These are phyloP conservation scores for Chaetomium globosum DNA, from an alignment of 2,329 filamentous ascomycete genomes.

Conservation along the genomic window DNA sequence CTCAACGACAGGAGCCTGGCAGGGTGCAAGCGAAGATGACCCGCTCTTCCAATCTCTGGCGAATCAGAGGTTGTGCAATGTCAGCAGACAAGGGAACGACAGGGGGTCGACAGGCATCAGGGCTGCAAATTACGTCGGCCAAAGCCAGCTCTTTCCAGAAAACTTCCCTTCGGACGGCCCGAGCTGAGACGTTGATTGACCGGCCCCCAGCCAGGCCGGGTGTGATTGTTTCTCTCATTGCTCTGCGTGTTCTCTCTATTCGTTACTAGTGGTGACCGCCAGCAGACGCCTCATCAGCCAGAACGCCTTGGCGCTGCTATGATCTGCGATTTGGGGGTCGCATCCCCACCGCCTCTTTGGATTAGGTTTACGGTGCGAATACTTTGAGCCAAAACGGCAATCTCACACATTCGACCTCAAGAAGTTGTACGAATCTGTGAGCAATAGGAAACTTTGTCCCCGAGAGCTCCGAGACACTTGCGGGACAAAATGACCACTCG, in stretches of 20 bases:
- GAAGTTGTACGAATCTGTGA: neutral
- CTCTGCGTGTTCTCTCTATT: neutral
- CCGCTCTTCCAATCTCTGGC: constrained; percentile 24
- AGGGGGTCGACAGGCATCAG: constrained; percentile 23
- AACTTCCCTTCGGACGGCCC: constrained; percentile 1
- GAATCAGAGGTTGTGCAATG: constrained; percentile 34
- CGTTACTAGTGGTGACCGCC: neutral
- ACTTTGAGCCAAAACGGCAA: constrained; percentile 2
- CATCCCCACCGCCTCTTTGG: constrained; percentile 21
- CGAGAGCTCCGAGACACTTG: neutral
- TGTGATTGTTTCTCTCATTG: constrained; percentile 1
- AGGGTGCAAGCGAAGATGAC: constrained; percentile 25
- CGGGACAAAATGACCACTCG: neutral
- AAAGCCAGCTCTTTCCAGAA: constrained; percentile 9
- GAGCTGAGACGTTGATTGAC: neutral
- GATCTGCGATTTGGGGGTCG: constrained; percentile 26
- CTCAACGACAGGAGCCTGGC: constrained; percentile 22
- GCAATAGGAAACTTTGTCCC: neutral
- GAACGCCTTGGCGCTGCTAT: constrained; percentile 28
- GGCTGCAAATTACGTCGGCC: constrained; percentile 21
- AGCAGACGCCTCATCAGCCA: constrained; percentile 10
- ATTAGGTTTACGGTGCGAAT: constrained; percentile 15
- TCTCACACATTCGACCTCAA: neutral
- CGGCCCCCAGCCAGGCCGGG: constrained; percentile 2
- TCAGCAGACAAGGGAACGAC: constrained; percentile 34